phyloP scores from a whole-genome alignment of 345 rosid genomes.

The Reutealis trisperma region DNA sequence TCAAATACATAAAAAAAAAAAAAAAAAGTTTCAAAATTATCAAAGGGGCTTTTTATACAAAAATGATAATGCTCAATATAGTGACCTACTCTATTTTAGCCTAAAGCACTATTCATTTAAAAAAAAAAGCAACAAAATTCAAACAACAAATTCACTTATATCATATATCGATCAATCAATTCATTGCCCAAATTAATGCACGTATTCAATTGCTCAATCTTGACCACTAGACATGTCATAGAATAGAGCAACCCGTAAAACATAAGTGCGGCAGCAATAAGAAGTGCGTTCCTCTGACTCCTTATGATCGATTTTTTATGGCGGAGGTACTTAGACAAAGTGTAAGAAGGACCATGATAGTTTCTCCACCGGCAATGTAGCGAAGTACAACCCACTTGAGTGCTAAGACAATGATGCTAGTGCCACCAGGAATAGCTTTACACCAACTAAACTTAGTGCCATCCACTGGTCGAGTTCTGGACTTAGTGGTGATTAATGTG shows the following conservation, averaged over 20 bases:
- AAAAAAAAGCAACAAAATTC: neutral
- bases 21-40: neutral
- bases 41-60: neutral
- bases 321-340: conserved; percentile 31
- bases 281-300: conserved; percentile 40
- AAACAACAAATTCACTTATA: conserved; percentile 15
- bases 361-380: conserved; percentile 36
- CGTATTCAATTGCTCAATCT: conserved; percentile 35
- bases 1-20: neutral
- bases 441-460: conserved; percentile 90
- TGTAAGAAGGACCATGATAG: conserved; percentile 39
- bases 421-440: conserved; percentile 76
- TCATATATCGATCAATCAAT: neutral
- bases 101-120: neutral
- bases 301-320: conserved; percentile 39
- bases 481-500: conserved; percentile 29
- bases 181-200: conserved; percentile 17
- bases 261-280: conserved; percentile 28
- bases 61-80: neutral
- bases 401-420: conserved; percentile 75
- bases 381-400: conserved; percentile 45
- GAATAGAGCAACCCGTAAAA: conserved; percentile 38
- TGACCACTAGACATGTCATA: conserved; percentile 30
- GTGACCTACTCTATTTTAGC: neutral
- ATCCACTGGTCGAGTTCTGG: conserved; percentile 50